These are phyloP conservation scores for Colletotrichum sp. DNA, from an alignment of 2,329 filamentous ascomycete species.

Conservation along the genomic window DNA sequence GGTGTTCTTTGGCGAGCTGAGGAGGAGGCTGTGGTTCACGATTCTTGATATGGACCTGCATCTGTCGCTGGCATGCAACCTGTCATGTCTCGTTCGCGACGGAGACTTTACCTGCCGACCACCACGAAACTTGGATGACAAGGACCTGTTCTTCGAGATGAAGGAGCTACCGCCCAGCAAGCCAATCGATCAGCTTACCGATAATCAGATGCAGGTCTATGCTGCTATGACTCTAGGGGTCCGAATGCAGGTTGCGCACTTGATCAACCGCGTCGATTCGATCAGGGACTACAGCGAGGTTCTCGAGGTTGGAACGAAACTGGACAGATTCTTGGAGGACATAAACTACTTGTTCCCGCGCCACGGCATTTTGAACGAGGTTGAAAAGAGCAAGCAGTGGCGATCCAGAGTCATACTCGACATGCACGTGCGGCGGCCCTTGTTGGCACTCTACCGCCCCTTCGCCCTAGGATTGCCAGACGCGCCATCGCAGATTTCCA, in stretches of 20 bases:
- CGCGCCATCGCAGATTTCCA: slow-evolving; percentile 55
- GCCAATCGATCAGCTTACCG: slow-evolving; percentile 57
- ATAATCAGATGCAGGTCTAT: slow-evolving; percentile 60
- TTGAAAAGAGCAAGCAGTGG: slow-evolving; percentile 56
- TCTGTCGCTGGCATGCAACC: slow-evolving; percentile 55
- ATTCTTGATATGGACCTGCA: slow-evolving; percentile 63
- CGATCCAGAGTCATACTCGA: slow-evolving; percentile 55
- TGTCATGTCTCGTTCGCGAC: slow-evolving; percentile 56
- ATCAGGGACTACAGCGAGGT: slow-evolving; percentile 59
- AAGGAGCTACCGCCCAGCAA: slow-evolving; percentile 51
- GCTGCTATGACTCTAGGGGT: slow-evolving; percentile 54
- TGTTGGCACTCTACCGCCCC: slow-evolving; percentile 59
- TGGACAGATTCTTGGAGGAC: slow-evolving; percentile 60
- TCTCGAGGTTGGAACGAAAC: slow-evolving; percentile 56
- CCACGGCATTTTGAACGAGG: slow-evolving; percentile 44
- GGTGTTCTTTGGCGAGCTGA: slow-evolving; percentile 57
- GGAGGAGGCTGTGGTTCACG: slow-evolving; percentile 61
- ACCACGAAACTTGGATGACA: slow-evolving; percentile 59
- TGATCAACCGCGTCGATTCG: slow-evolving; percentile 57
- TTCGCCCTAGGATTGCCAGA: slow-evolving; percentile 58
- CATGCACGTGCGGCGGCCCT: slow-evolving; percentile 57
- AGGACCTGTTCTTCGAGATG: slow-evolving; percentile 53
- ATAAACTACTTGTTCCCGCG: slow-evolving; percentile 58
- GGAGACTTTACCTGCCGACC: slow-evolving; percentile 59
- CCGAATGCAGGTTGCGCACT: slow-evolving; percentile 54